Percentiles rank a stretch among this genome's conserved stretches.
phyloP scores from a whole-genome alignment of 1,284 basidiomycete genomes.

The Cryptococcus jaspeensis region DNA sequence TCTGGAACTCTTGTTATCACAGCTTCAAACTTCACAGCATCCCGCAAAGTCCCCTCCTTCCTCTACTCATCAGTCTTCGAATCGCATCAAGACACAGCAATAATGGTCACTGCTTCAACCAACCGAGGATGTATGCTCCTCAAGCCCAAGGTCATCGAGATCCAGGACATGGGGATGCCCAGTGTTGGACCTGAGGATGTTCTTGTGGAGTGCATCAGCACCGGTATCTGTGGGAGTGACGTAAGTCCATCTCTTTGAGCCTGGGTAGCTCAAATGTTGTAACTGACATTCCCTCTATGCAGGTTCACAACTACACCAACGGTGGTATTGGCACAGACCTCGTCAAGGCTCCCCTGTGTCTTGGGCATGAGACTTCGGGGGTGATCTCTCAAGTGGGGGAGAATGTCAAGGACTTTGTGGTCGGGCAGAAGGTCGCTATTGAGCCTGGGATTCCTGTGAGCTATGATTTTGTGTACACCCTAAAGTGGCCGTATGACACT shows the following conservation, averaged over 20 bases:
- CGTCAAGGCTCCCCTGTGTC: conserved; percentile 22
- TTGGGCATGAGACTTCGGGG: conserved; percentile 30
- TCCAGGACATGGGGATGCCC: conserved; percentile 23
- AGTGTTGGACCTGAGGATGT: conserved; percentile 13
- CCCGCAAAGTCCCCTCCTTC: no score
- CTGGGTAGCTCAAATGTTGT: background rate
- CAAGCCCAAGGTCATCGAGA: conserved; percentile 10
- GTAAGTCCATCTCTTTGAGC: background rate
- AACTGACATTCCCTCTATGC: background rate
- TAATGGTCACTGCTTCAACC: background rate
- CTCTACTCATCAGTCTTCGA: no score
- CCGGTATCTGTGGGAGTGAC: conserved; percentile 21
- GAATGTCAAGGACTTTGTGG: conserved; percentile 14
- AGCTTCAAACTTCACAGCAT: no score
- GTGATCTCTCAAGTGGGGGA: conserved; percentile 11
- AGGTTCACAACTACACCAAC: conserved; percentile 10
- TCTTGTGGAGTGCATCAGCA: conserved; percentile 28
- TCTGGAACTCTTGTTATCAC: no score
- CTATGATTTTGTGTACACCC: background rate
- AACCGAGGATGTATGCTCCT: conserved; percentile 12
- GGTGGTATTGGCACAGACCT: conserved; percentile 10
- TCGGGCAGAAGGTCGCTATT: conserved; percentile 51
- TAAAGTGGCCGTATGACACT: background rate
- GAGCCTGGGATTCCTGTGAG: conserved; percentile 8
- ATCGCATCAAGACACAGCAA: background rate